Base-by-base conservation (phyloP, 805 yeast species). In the Saturnispora gosingensis region DNA sequence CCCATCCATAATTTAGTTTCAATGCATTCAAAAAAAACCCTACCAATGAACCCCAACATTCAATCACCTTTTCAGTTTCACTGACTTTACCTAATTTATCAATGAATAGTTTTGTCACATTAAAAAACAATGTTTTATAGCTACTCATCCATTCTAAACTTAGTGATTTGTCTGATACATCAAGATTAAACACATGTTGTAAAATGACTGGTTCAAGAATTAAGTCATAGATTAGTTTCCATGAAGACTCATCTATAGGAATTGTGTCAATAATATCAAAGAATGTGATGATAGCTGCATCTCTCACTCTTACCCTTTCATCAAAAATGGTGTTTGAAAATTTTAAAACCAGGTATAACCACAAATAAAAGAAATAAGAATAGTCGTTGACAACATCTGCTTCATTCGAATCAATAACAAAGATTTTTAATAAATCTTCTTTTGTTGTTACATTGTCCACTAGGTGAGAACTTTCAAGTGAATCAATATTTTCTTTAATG, bases 231-330 rank as follows among this genome's bases (percentile, higher is more conserved):
- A 90, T 76, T n/a, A 82, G 65, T 27, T 74, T 67, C 97, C 97
- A 89, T 2, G 79, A 70, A 0, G 81, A 76, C 18, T 81, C 69
- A 43, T 71, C 69, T 10, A 66, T 60, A 0, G 87, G 84, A 63
- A 85, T 88, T 3, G 90, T 78, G 49, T 85, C 88, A 54, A 86
- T 72, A 28, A 91, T 82, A 56, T 90, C 79, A 67, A 88, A 88
- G 57, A 90, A 82, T 0, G 97, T 91, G 62, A 89, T 95, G 15
- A 88, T 77, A 0, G 97, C 82, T 2, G 97, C 97, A 59, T 88
- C 89, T 54, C 95, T 75, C 0, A 91, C 96, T 59, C 89, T 95
- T 1, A 82, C 76, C 51, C 96, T 74, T 3, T 72, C 60, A 57
- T 85, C 95, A 27, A 69, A 63, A 0, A 90, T 77, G 24, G 88